A percentile compares a stretch with the other conserved stretches of the same genome.
These are phyloP conservation scores for Phytophthora ohioensis DNA, from an alignment of 352 stramenopile genomes.

Conservation along the genomic window DNA sequence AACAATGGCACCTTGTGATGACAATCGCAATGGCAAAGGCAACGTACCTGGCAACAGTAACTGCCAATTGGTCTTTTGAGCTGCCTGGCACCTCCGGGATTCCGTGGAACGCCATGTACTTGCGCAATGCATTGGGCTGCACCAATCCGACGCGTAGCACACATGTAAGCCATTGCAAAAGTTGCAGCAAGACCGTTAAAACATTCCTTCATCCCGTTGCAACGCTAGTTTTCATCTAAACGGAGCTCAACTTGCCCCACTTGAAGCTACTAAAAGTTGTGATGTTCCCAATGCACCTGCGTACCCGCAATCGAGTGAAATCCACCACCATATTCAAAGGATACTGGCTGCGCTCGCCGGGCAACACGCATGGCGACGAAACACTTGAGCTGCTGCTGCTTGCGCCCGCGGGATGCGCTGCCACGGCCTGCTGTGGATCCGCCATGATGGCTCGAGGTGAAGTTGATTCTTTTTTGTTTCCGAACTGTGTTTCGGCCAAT, in stretches of 20 bases:
- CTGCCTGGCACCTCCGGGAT: slow-evolving; percentile 60
- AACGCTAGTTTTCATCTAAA: slow-evolving; percentile 5
- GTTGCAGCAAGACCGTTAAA: slow-evolving; percentile 21
- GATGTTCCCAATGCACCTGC: slow-evolving; percentile 21
- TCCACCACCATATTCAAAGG: slow-evolving; percentile 68
- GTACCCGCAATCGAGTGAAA: slow-evolving; percentile 75
- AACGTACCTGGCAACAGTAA: slow-evolving; percentile 67
- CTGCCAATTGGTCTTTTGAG: slow-evolving; percentile 63
- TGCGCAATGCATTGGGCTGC: slow-evolving; percentile 64
- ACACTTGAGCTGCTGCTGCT: slow-evolving; percentile 7
- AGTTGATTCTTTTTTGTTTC: slow-evolving; percentile 37
- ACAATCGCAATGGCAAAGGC: slow-evolving; percentile 8
- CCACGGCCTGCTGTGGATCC: slow-evolving; percentile 28
- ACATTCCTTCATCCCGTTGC: not conserved
- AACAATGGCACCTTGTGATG: slow-evolving; percentile 3
- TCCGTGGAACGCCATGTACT: slow-evolving; percentile 73
- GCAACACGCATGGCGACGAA: slow-evolving; percentile 23
- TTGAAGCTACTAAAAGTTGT: not conserved
- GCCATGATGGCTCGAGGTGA: slow-evolving; percentile 25
- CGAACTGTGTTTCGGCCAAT: slow-evolving; percentile 31
- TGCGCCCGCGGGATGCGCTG: not conserved
- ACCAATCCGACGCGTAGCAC: slow-evolving; percentile 6
- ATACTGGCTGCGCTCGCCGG: slow-evolving; percentile 58
- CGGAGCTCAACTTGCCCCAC: not conserved
- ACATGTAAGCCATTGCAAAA: slow-evolving; percentile 20